Conservation (phyloP, 1,284 basidiomycete genomes). For the Cutaneotrichosporon spelunceum region DNA sequence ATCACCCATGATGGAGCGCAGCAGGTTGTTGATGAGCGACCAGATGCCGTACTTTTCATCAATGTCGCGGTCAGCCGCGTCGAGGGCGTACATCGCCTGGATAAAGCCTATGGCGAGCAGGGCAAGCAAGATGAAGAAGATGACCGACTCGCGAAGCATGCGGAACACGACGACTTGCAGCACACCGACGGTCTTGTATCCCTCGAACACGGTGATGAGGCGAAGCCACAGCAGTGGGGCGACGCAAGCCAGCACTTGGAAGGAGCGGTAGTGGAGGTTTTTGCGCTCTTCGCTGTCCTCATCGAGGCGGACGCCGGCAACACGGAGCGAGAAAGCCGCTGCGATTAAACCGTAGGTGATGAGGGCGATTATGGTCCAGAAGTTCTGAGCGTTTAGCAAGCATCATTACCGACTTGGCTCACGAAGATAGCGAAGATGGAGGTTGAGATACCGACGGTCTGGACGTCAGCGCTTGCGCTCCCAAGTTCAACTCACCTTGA, state of each 20-base stretch:
- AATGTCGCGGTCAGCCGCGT: slow-evolving; percentile 78
- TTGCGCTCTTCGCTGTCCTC: slow-evolving; percentile 50
- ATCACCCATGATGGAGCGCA: slow-evolving; percentile 75
- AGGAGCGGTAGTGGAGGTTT: slow-evolving; percentile 64
- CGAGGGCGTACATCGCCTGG: slow-evolving; percentile 72
- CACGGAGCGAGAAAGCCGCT: slow-evolving; percentile 68
- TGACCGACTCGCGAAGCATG: slow-evolving; percentile 88
- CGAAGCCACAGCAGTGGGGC: slow-evolving; percentile 88
- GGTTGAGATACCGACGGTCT: slow-evolving; percentile 42
- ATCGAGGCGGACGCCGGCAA: slow-evolving; percentile 59
- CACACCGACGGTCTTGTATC: slow-evolving; percentile 62
- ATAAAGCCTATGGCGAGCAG: slow-evolving; percentile 79
- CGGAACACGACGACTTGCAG: slow-evolving; percentile 53
- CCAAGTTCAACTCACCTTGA: slow-evolving; percentile 49
- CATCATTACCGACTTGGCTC: slow-evolving; percentile 4
- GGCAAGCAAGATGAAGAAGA: slow-evolving; percentile 81
- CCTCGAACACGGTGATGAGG: slow-evolving; percentile 48
- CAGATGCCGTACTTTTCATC: slow-evolving; percentile 62
- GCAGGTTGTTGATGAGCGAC: slow-evolving; percentile 68
- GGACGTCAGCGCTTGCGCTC: background rate
- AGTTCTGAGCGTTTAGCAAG: slow-evolving; percentile 42
- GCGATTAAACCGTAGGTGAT: slow-evolving; percentile 69
- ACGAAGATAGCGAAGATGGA: slow-evolving; percentile 39
- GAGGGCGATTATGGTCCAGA: slow-evolving; percentile 73
- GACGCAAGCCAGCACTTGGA: slow-evolving; percentile 80